These are phyloP conservation scores for Sporothrix inflata DNA, from an alignment of 2,329 filamentous ascomycete species.

Conservation along the genomic window DNA sequence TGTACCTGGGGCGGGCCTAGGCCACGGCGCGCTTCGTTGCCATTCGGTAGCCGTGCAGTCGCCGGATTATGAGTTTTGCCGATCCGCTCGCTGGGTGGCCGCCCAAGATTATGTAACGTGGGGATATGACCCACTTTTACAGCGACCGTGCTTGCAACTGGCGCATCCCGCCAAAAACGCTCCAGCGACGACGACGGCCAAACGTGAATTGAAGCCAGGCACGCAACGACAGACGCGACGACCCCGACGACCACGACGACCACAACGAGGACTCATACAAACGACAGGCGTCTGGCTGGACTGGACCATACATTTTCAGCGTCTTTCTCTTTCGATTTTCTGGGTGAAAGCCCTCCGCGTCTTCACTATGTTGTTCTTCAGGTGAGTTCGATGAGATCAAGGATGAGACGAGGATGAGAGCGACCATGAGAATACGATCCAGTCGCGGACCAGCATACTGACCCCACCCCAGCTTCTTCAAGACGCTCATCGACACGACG, in stretches of 20 bases:
- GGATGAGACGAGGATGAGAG: background rate
- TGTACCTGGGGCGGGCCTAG: conserved; percentile 28
- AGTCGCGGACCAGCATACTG: too few species aligned
- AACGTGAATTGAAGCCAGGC: background rate
- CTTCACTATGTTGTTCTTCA: conserved; percentile 26
- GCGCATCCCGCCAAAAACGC: conserved; percentile 20
- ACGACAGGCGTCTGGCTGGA: background rate
- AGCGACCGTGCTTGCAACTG: background rate
- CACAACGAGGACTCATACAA: background rate
- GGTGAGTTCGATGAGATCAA: background rate
- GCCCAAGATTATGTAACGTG: background rate
- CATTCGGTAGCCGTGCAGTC: background rate
- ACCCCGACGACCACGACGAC: background rate
- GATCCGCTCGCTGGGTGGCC: background rate
- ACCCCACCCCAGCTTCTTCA: conserved; percentile 70
- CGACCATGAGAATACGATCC: too few species aligned
- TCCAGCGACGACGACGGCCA: background rate
- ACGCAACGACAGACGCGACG: background rate
- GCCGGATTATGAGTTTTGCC: background rate
- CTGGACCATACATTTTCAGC: background rate
- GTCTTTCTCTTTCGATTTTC: background rate
- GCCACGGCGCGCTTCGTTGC: background rate
- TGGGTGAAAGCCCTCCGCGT: background rate
- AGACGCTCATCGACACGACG: conserved; percentile 95
- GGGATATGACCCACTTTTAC: background rate